Evolutionary conservation across 768 basidiomycete species (phyloP).

Genomic region (Obba rivulosa): DNA sequence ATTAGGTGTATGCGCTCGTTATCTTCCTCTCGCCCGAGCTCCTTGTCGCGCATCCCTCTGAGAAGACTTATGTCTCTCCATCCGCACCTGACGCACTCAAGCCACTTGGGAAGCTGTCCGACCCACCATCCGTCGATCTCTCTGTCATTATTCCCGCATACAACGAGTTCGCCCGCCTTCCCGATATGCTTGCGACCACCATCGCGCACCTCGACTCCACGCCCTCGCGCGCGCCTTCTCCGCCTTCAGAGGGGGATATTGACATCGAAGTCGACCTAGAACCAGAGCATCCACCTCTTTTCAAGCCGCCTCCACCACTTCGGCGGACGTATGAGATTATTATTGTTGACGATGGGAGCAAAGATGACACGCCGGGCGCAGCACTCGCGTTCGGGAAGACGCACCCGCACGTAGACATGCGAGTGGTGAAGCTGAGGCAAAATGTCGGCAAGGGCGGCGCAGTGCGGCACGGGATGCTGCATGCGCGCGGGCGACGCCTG

Average conservation of each 20-base stretch:
- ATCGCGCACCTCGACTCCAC: constrained; percentile 53
- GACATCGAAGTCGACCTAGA: too few species aligned
- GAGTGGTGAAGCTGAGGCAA: constrained; percentile 68
- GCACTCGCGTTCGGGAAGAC: constrained; percentile 60
- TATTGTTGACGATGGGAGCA: constrained; percentile 87
- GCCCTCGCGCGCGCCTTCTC: constrained; percentile 14
- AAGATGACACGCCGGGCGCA: constrained; percentile 62
- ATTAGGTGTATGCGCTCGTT: constrained; percentile 69
- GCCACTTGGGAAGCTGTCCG: constrained; percentile 53
- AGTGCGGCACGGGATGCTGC: constrained; percentile 86
- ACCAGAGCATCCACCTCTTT: too few species aligned
- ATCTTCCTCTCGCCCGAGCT: constrained; percentile 64
- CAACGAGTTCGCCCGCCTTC: constrained; percentile 85
- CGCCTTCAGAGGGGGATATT: too few species aligned
- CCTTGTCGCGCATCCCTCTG: constrained; percentile 57
- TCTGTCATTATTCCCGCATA: constrained; percentile 87
- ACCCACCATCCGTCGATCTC: constrained; percentile 59
- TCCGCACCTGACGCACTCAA: constrained; percentile 46
- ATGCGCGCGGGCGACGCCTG: constrained; percentile 68
- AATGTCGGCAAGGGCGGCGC: constrained; percentile 94
- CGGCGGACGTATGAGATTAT: constrained; percentile 70
- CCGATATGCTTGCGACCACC: constrained; percentile 74
- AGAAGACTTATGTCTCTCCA: constrained; percentile 61
- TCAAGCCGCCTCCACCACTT: background rate
- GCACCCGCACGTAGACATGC: constrained; percentile 56